These are phyloP conservation scores for Penicillium sp. DNA, from an alignment of 2,329 filamentous ascomycete species.

Conservation along the genomic window DNA sequence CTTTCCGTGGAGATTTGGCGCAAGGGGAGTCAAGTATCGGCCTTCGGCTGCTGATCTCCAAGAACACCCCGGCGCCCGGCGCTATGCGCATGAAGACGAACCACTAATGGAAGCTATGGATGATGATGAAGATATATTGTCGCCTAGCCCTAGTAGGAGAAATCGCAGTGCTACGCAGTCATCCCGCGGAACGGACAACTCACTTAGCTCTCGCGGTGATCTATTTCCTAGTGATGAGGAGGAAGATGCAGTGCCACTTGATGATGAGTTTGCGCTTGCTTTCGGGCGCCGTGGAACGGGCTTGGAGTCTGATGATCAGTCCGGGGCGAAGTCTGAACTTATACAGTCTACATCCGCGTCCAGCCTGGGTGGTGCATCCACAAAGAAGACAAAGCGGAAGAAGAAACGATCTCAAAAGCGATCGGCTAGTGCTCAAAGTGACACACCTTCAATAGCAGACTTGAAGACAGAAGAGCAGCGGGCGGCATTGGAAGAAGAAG, in stretches of 20 bases:
- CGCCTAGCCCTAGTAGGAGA: conserved; percentile 22
- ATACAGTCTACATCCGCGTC: conserved; percentile 46
- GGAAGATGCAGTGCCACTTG: conserved; percentile 87
- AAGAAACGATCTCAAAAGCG: conserved; percentile 30
- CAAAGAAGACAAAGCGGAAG: conserved; percentile 43
- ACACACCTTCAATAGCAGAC: conserved; percentile 52
- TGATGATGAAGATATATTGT: conserved; percentile 33
- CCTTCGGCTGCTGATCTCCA: conserved; percentile 87
- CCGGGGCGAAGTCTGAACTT: conserved; percentile 59
- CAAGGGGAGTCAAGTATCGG: conserved; percentile 75
- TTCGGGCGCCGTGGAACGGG: conserved; percentile 68
- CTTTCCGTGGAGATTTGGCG: conserved; percentile 80
- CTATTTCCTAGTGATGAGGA: conserved; percentile 90
- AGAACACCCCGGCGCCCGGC: conserved; percentile 67
- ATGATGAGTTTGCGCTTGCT: conserved; percentile 86
- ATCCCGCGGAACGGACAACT: conserved; percentile 80
- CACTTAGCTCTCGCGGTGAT: conserved; percentile 82
- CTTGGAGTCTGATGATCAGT: conserved; percentile 62
- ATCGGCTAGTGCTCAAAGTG: conserved; percentile 30
- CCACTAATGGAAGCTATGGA: conserved; percentile 68
- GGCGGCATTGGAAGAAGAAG: conserved; percentile 55
- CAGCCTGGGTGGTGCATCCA: conserved; percentile 45
- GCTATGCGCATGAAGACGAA: conserved; percentile 58
- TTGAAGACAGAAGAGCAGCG: conserved; percentile 58
- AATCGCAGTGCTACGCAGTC: conserved; percentile 75